Evolutionary conservation across 2,329 filamentous ascomycete species (phyloP).

Genomic region (Colletotrichum karsti): DNA sequence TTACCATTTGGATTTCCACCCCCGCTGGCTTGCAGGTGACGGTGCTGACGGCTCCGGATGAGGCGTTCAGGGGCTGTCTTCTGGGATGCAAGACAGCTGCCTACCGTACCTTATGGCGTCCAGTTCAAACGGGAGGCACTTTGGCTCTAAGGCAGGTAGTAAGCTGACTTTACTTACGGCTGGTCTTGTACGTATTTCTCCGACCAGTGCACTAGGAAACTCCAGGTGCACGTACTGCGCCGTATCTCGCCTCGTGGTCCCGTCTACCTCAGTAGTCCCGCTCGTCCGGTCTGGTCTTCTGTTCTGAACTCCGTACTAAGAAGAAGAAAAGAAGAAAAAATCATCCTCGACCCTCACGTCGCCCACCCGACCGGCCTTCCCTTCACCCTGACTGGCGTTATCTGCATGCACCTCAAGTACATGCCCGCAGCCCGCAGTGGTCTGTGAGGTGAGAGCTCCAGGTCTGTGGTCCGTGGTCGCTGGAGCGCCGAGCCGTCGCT

Average conservation of each 20-base stretch:
- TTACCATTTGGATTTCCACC: not conserved
- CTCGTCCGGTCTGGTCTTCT: not conserved
- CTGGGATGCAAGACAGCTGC: not conserved
- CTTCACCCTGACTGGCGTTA: constrained; percentile 23
- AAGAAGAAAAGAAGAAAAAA: not conserved
- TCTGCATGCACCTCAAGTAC: not conserved
- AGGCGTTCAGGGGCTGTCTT: constrained; percentile 14
- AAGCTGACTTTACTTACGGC: not conserved
- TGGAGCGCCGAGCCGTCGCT: constrained; percentile 3
- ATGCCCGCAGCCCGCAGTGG: constrained; percentile 8
- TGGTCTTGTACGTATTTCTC: not conserved
- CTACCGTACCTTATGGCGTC: not conserved
- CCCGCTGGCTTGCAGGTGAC: not conserved
- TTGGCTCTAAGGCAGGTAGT: not conserved
- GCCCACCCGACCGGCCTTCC: constrained; percentile 23
- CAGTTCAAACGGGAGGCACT: not conserved
- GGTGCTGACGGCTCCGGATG: constrained; percentile 5
- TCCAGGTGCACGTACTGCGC: constrained; percentile 16
- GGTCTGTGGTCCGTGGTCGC: constrained; percentile 22
- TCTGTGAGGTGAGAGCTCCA: constrained; percentile 21
- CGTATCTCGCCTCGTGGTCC: constrained; percentile 3
- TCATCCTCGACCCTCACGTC: constrained; percentile 7
- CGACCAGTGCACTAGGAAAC: no score
- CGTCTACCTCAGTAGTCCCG: not conserved
- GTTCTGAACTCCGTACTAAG: not conserved